Percentiles rank a stretch among this genome's conserved stretches.
phyloP scores from a whole-genome alignment of 495 filamentous ascomycete genomes.

The Podospora pseudocomata region DNA sequence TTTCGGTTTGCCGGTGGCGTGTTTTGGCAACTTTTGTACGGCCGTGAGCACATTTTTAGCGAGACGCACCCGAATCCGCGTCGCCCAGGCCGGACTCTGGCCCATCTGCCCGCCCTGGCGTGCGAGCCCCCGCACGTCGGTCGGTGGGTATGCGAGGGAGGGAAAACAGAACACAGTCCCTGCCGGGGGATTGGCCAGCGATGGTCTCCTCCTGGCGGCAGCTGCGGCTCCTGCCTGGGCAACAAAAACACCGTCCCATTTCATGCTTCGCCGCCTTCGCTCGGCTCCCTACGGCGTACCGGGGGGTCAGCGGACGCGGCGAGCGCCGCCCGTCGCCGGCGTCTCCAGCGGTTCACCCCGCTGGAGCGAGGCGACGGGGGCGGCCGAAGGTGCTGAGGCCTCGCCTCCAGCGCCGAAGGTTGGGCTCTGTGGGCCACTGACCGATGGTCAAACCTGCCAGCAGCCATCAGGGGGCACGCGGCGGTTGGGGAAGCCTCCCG shows the following conservation, averaged over 20 bases:
- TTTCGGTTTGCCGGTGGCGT: not conserved
- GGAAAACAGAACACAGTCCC: slow-evolving; percentile 4
- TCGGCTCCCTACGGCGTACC: slow-evolving; percentile 17
- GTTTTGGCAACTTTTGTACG: not conserved
- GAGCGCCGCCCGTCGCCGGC: slow-evolving; percentile 13
- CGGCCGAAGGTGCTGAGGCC: too few relatives aligned
- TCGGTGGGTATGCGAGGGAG: slow-evolving; percentile 13
- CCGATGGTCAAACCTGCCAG: slow-evolving; percentile 41
- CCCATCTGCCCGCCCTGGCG: slow-evolving; percentile 10
- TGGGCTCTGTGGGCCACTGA: slow-evolving; percentile 54
- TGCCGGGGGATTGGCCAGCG: slow-evolving; percentile 12
- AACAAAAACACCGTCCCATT: slow-evolving; percentile 5
- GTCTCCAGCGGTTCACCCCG: not conserved
- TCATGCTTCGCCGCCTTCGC: slow-evolving; percentile 16
- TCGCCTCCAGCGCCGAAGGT: slow-evolving; percentile 12
- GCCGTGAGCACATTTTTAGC: slow-evolving; percentile 20
- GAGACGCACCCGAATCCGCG: slow-evolving; percentile 14
- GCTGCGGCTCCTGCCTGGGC: slow-evolving; percentile 7
- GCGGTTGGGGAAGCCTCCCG: slow-evolving; percentile 34
- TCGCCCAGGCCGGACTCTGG: slow-evolving; percentile 8
- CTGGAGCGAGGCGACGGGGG: slow-evolving; percentile 1
- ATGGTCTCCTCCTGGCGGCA: slow-evolving; percentile 15
- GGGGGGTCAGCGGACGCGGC: slow-evolving; percentile 12
- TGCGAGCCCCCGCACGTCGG: slow-evolving; percentile 4
- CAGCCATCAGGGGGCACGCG: slow-evolving; percentile 42